phyloP scores from a whole-genome alignment of 2,329 filamentous ascomycete genomes.

The Phoma herbarum region DNA sequence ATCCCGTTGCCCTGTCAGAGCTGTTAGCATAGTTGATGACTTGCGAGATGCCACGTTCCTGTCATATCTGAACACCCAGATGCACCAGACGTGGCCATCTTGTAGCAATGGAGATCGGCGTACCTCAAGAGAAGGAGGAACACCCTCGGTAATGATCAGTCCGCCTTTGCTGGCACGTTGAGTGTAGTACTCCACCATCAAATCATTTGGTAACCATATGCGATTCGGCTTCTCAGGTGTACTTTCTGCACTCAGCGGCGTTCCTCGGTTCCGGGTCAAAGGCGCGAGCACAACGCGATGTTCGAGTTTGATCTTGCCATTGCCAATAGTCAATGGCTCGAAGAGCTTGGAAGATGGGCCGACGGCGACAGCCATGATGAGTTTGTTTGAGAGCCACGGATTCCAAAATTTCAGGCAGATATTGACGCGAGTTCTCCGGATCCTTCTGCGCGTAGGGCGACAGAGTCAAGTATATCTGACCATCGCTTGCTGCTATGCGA shows the following conservation, averaged over 20 bases:
- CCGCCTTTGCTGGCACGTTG: constrained; percentile 63
- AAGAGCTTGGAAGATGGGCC: constrained; percentile 46
- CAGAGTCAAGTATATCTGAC: constrained; percentile 4
- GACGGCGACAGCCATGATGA: constrained; percentile 6
- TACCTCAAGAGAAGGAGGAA: constrained; percentile 59
- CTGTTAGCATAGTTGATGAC: not conserved
- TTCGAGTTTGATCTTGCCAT: constrained; percentile 43
- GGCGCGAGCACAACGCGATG: constrained; percentile 49
- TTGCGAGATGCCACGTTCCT: not conserved
- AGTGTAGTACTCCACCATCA: constrained; percentile 59
- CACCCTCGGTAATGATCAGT: constrained; percentile 66
- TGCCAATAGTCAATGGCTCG: constrained; percentile 43
- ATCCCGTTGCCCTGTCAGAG: constrained; percentile 45
- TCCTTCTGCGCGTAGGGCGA: not conserved
- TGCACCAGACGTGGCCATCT: not conserved
- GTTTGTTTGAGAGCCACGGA: not conserved
- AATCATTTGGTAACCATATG: constrained; percentile 57
- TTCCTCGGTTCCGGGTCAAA: constrained; percentile 54
- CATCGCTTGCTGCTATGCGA: constrained; percentile 18
- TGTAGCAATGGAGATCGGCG: not conserved
- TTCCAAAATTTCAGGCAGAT: not conserved
- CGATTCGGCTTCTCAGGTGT: constrained; percentile 58
- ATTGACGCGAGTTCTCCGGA: not conserved
- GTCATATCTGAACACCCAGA: too few relatives aligned
- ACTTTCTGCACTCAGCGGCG: constrained; percentile 51